Percentiles rank a stretch among this genome's conserved stretches.
Conservation (phyloP, 345 rosid genomes). For the Rhizophora apiculata region DNA sequence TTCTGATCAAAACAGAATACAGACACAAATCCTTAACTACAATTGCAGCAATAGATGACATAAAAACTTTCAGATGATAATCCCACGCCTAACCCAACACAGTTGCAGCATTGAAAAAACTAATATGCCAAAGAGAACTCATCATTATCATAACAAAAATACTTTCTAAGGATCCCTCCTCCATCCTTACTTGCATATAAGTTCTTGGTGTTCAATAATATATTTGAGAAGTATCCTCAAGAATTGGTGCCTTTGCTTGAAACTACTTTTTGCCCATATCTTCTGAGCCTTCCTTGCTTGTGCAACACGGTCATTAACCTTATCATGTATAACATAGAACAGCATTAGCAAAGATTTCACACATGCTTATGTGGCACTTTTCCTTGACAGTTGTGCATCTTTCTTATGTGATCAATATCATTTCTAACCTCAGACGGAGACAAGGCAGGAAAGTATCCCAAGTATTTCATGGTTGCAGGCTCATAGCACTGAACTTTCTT, state of each 20-base stretch:
- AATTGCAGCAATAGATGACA: background rate
- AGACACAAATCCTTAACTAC: background rate
- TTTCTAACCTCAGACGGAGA: constrained; percentile 64
- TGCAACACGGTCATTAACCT: constrained; percentile 71
- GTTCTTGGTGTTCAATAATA: constrained; percentile 86
- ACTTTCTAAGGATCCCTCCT: background rate
- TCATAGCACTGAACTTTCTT: constrained; percentile 93
- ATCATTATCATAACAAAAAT: constrained; percentile 2
- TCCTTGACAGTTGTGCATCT: background rate
- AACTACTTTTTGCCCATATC: constrained; percentile 87
- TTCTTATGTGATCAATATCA: background rate
- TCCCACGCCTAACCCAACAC: background rate
- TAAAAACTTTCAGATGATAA: background rate
- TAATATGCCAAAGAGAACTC: background rate
- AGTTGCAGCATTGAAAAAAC: background rate
- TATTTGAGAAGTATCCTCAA: constrained; percentile 86
- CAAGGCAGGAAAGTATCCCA: constrained; percentile 80
- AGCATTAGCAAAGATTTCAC: background rate
- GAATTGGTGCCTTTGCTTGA: constrained; percentile 91
- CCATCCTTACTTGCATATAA: constrained; percentile 87
- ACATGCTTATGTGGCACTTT: background rate
- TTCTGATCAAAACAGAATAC: constrained; percentile 41
- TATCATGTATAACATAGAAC: constrained; percentile 24
- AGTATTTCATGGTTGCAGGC: constrained; percentile 96
- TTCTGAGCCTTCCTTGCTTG: constrained; percentile 93